Base-by-base conservation (phyloP, 2,329 filamentous ascomycete species). In the Trichoderma atroviride region DNA sequence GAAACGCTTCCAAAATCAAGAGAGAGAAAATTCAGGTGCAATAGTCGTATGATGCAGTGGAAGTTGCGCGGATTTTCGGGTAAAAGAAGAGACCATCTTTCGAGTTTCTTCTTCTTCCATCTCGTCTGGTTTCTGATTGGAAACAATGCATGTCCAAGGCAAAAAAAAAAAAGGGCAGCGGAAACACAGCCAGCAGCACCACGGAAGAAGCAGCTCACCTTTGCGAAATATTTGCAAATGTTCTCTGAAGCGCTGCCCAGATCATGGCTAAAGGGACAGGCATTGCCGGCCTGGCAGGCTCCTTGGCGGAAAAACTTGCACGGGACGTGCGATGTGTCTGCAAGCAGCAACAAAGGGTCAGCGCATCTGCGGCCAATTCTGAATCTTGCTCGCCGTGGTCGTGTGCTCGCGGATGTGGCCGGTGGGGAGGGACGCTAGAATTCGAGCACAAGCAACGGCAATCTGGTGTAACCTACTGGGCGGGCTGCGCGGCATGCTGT, bases 281-380 rank as follows among this genome's bases (percentile, higher is more conserved):
- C 93, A 79, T 92, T 92, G 75, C 96, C 96, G 69, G 96, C 96
- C 86, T 98, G 95, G 81, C 96, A 99, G 76, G 93, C 90, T 79
- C 95, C 94, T 83, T 97, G 93, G 66, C 94, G 91, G 82, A 96
- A 99, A 91, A 99, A 99, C 86, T 98, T 98, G 91, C 96, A 99
- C 50, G 96, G 96, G 56, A 99, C 96, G 83, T 98, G 96, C 71
- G 94, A 92, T 22, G 96, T 97, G 81, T 97, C 95, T 97, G 73
- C 70, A 72, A 72, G 69, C 69, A 72, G 73, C 56, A 64, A 71
- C 33, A 35, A 61, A 56, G 69, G 57, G 67, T 70, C 68, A 72
- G 69, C 57, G 69, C 37, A 64, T 35, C 31, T 14, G 24, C 31
- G 52, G 27, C 35, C 53, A 53, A 35, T 63, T 43, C 33, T 43